These are phyloP conservation scores for Fallopia convolvulus DNA, from an alignment of 148 eudicot genomes.

Conservation along the genomic window DNA sequence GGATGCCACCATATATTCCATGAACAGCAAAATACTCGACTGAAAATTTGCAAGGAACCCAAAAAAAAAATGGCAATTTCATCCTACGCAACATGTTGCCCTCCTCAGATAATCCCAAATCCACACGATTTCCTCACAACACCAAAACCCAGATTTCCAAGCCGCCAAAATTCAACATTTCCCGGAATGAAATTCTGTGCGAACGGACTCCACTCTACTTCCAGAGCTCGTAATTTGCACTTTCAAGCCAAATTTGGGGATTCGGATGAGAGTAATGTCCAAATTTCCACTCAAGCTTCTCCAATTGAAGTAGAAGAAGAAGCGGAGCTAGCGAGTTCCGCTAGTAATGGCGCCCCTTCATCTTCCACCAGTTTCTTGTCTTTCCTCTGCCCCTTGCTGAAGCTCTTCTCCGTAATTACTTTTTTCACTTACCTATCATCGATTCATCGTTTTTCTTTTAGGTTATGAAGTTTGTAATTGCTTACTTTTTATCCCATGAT, in stretches of 20 bases:
- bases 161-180: background rate
- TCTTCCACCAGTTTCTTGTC: conserved; percentile 22
- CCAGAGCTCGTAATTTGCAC: background rate
- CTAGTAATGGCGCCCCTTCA: background rate
- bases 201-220: background rate
- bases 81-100: background rate
- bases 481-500: background rate
- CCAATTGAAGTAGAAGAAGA: background rate
- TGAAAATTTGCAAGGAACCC: background rate
- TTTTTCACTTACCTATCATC: background rate
- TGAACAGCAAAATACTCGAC: background rate
- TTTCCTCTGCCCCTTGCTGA: conserved; percentile 33
- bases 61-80: background rate
- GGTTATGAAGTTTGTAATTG: background rate
- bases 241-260: conserved; percentile 2
- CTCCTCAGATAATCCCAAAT: background rate
- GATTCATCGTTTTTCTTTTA: background rate
- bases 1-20: background rate
- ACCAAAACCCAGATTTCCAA: background rate
- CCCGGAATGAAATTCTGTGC: background rate
- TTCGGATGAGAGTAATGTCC: background rate
- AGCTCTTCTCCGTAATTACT: conserved; percentile 28
- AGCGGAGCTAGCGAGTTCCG: background rate
- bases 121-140: background rate
- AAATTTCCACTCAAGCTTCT: background rate